Conservation (phyloP, 2,329 filamentous ascomycete species). For the Claviceps sp. region DNA sequence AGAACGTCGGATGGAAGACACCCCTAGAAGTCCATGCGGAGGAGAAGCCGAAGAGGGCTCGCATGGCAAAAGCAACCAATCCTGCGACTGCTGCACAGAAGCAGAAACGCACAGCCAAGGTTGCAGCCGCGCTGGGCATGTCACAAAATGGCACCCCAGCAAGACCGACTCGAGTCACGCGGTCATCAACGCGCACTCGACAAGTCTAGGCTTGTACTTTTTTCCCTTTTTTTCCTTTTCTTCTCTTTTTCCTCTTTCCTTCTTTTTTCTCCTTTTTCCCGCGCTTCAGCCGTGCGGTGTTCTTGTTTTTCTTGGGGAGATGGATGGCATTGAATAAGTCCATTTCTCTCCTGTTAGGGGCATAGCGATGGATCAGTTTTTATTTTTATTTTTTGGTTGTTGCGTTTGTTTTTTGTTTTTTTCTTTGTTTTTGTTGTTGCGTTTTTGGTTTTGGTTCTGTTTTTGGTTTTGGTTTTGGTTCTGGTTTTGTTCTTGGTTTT, state of each 20-base stretch:
- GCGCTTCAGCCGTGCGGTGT: background rate
- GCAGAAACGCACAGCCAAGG: constrained; percentile 15
- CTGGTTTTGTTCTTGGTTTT: background rate
- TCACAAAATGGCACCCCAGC: constrained; percentile 22
- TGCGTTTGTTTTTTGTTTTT: background rate
- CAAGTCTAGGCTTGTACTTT: constrained; percentile 1
- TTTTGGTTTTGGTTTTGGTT: background rate
- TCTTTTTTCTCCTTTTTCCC: background rate
- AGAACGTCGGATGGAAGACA: constrained; percentile 22
- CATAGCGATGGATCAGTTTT: background rate
- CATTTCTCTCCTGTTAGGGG: background rate
- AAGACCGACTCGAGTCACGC: constrained; percentile 18
- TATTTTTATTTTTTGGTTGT: background rate
- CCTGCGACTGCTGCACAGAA: constrained; percentile 10
- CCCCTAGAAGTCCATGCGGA: constrained; percentile 18
- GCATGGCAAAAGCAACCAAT: constrained; percentile 17
- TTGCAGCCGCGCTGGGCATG: constrained; percentile 21
- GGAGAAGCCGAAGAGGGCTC: constrained; percentile 12
- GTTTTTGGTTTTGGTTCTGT: no score
- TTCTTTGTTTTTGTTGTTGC: no score
- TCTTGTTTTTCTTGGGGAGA: background rate
- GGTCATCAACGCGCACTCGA: constrained; percentile 10
- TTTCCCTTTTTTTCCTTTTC: background rate
- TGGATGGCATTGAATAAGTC: background rate
- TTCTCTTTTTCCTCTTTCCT: background rate